Evolutionary conservation across 345 rosid species (phyloP), one percentile per base, ranked within the genome.

Genomic region (Boechera divaricarpa): DNA sequence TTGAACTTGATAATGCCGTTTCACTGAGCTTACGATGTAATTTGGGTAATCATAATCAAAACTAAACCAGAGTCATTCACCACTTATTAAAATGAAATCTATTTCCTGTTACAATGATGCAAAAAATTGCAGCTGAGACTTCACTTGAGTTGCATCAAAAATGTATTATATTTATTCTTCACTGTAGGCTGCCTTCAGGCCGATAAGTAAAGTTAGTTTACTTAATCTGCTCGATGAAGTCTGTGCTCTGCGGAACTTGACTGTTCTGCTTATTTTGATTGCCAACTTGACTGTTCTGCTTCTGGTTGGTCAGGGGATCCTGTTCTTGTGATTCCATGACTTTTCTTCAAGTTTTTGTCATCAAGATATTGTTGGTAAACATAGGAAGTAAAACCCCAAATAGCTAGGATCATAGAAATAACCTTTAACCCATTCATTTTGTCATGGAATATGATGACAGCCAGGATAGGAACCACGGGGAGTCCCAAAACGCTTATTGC

Each of bases 311-410:
- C 26, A 32, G 58, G 13, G 3, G 28, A 51, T 11, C 66, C 81
- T n/a, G 10, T 48, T 78, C 61, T 71, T 7, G 49, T 6, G 64
- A 67, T 78, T 52, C 45, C 59, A 7, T 5, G 74, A n/a, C 52
- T 53, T 28, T 44, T 67, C 57, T 72, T 77, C 55, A 62, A 28
- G 21, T 16, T 47, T 66, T 36, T 57, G 39, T 72, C 73, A 84
- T 12, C 89, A 35, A 80, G 79, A 70, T 75, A 80, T 38, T 80
- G 83, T 66, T 75, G 83, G 52, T 80, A 80, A 21, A 65, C 80
- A 71, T 75, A 80, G 6, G 83, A 89, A 33, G 80, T 11, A 42
- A 87, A 87, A n/a, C 91, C 98, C 97, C 94, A 87, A 5, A 84
- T 49, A 16, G 92, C 94, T 73, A 90, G 60, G 57, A 81, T 70